Evolutionary conservation across 768 basidiomycete species (phyloP).

Genomic region (Trametes villosa): DNA sequence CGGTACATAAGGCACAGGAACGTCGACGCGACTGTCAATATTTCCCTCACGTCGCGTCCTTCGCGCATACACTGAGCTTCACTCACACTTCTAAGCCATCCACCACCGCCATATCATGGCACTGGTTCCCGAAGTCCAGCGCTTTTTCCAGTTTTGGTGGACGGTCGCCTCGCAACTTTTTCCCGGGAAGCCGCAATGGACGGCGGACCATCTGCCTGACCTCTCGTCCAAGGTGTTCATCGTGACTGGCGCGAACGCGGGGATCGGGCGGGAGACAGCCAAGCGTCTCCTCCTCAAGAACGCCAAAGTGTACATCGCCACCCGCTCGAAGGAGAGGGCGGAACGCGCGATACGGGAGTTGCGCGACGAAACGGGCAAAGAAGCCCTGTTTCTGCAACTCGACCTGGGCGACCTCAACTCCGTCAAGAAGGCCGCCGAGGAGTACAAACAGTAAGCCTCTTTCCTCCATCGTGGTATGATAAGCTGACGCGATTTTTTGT

Average conservation of each 20-base stretch:
- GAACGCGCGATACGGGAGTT: constrained; percentile 54
- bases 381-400: constrained; percentile 45
- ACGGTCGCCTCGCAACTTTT: background rate
- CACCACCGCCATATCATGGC: too few species aligned
- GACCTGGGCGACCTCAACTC: constrained; percentile 44
- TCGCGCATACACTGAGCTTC: too few species aligned
- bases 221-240: constrained; percentile 38
- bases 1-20: too few species aligned
- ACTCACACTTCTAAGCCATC: too few species aligned
- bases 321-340: constrained; percentile 47
- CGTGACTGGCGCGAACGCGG: constrained; percentile 43
- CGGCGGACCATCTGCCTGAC: constrained; percentile 53
- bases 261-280: constrained; percentile 63
- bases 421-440: constrained; percentile 42
- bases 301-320: constrained; percentile 66
- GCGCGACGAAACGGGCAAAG: constrained; percentile 44
- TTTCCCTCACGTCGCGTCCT: too few species aligned
- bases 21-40: too few species aligned
- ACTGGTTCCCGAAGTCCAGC: too few species aligned
- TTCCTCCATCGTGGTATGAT: too few species aligned
- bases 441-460: constrained; percentile 38
- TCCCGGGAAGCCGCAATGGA: constrained; percentile 40
- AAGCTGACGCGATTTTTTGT: too few species aligned
- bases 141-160: too few species aligned
- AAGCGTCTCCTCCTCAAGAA: constrained; percentile 58